Base-by-base conservation (phyloP, 768 basidiomycete species). In the Saitozyma sp. region DNA sequence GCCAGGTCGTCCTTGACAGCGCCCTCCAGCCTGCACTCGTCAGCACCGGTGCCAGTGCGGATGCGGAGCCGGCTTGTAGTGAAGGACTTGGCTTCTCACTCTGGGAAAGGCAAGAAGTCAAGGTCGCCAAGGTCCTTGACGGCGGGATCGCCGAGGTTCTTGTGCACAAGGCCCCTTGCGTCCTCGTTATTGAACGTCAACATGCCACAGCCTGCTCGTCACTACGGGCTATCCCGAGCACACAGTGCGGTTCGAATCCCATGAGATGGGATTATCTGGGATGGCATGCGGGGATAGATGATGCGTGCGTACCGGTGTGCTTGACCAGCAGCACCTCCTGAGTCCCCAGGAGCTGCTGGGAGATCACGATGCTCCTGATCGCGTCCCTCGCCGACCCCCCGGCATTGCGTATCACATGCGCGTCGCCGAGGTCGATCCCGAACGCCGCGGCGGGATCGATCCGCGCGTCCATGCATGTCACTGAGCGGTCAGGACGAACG, bases 401-500 rank as follows among this genome's bases (percentile, higher is more conserved):
- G 53, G 61, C 88, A 74, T 89, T 90, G 19, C 88, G 83, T 64
- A 89, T 88, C 55, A 89, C 81, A 77, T 88, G 87, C 3, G 87
- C 86, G 54, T 88, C 87, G 50, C 88, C 88, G 41, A 87, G 83
- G 61, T 81, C 71, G 71, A 88, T 86, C 14, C 64, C 64, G 40
- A 66, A 63, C 11, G 65, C 62, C 17, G 56, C 29, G 14, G 65
- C 58, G 5, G 62, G 62, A 51, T 88, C 85, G 66, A 89, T 81
- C 56, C 88, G 85, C 54, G 87, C 86, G 74, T 89, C 88, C 87
- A 89, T 90, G 80, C 87, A 88, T 17, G 86, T 87, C 38, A 87
- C 53, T 54, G 53, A 39, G 61, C 59, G 53, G 17, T 38, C 10
- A 29, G 16, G 29, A 16, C 14, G 51, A 13, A 16, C 51, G 16